Evolutionary conservation across 345 rosid species (phyloP), one percentile per base, ranked within the genome.

Genomic region (Syzygium aqueum): DNA sequence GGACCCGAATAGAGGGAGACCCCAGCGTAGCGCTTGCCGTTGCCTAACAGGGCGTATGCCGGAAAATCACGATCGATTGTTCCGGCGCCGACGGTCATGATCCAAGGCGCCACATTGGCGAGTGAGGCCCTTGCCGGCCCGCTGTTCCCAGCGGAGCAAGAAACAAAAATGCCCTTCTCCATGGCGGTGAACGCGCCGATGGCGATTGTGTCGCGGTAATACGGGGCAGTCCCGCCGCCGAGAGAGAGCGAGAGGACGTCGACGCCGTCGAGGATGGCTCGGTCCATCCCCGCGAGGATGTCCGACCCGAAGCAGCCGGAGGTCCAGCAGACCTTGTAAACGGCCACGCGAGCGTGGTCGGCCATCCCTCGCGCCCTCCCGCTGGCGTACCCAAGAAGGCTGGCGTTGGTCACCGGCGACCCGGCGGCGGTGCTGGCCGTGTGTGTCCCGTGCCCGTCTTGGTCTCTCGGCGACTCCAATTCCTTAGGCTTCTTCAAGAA

Each of bases 341-440:
- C 73, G 0, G 99, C 98, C 0, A 97, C 91, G 33, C 96, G 98
- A 11, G 98, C 96, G 53, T 86, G 91, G 6, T 92, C 73, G 3
- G 98, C 98, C 96, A 97, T 96, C 23, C 99, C 98, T 33, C 96
- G 94, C 0, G 99, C 99, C 0, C 87, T 93, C 11, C 99, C 99
- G 5, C 92, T 88, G 57, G 99, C 98, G 86, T 96, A 95, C 21
- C 99, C 99, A 4, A 95, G 92, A 33, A 97, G 90, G 53, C 95
- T 96, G 5, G 98, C 98, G 88, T 95, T 94, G 8, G 86, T 87
- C 13, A 96, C 97, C 11, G 84, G 93, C 40, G 95, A 90, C 8
- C 99, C 98, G 11, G 98, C 98, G 46, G 98, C 98, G 1, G 98
- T 97, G 78, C 93, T 93, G 1, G 97, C 94, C 19, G 98, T 95